Evolutionary conservation across 2,329 filamentous ascomycete species (phyloP).

Genomic region (Penicillium sp.): DNA sequence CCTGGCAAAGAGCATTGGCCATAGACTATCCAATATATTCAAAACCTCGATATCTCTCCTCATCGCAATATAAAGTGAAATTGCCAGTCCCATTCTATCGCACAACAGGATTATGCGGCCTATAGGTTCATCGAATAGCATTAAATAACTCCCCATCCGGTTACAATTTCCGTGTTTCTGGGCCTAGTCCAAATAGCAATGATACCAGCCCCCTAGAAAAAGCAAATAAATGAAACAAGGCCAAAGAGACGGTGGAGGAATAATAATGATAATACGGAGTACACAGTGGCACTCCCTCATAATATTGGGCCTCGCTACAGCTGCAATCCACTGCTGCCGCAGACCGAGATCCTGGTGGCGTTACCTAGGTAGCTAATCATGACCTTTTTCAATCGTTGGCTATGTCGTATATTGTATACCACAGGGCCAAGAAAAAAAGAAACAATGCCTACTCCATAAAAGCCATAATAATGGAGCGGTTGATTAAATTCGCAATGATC

Average conservation of each 20-base stretch:
- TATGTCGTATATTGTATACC: not conserved
- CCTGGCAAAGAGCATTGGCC: not conserved
- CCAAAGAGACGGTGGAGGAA: slow-evolving; percentile 1
- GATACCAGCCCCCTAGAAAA: not conserved
- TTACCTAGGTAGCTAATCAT: not conserved
- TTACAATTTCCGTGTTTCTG: not conserved
- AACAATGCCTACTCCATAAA: not conserved
- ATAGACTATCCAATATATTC: not conserved
- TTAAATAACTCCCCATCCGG: not conserved
- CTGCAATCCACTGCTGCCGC: not conserved
- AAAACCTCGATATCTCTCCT: not conserved
- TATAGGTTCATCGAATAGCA: not conserved
- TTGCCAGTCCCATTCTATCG: not conserved
- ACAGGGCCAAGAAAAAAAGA: not conserved
- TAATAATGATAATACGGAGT: not conserved
- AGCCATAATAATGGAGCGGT: not conserved
- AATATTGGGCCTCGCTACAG: slow-evolving; percentile 6
- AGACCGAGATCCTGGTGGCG: not conserved
- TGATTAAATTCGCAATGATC: not conserved
- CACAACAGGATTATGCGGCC: not conserved
- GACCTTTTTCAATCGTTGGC: not conserved
- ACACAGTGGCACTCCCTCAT: not conserved
- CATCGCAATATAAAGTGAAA: not conserved
- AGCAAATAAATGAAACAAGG: not conserved
- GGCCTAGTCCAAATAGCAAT: not conserved